These are phyloP conservation scores for Lenzites betulinus DNA, from an alignment of 768 basidiomycete species.

Conservation along the genomic window DNA sequence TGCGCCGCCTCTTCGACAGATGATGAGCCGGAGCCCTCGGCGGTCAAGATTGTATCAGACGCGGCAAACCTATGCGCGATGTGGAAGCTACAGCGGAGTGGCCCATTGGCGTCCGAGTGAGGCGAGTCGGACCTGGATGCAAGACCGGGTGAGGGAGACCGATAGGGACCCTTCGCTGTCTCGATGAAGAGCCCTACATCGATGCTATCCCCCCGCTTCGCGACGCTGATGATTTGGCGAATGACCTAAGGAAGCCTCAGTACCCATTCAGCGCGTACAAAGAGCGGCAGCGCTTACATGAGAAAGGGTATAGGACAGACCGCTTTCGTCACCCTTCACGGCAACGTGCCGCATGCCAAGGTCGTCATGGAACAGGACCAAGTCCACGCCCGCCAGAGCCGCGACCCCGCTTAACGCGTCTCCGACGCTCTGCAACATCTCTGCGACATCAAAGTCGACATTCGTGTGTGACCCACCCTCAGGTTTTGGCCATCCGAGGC, in stretches of 20 bases:
- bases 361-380: slow-evolving; percentile 90
- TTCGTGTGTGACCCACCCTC: slow-evolving; percentile 14
- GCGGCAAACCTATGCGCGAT: slow-evolving; percentile 50
- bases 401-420: slow-evolving; percentile 86
- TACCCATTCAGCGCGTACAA: slow-evolving; percentile 1
- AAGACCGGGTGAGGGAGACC: slow-evolving; percentile 5
- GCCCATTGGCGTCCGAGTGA: slow-evolving; percentile 34
- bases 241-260: slow-evolving; percentile 57
- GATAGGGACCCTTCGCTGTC: slow-evolving; percentile 24
- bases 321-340: slow-evolving; percentile 84
- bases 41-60: neutral
- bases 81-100: slow-evolving; percentile 59
- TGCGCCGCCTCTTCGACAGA: neutral
- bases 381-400: slow-evolving; percentile 81
- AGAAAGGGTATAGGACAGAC: slow-evolving; percentile 75
- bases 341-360: slow-evolving; percentile 84
- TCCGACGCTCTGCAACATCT: slow-evolving; percentile 85
- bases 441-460: slow-evolving; percentile 86
- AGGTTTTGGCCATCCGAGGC: neutral
- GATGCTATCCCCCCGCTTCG: slow-evolving; percentile 76
- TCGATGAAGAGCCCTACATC: slow-evolving; percentile 78
- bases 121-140: slow-evolving; percentile 19
- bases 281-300: slow-evolving; percentile 62
- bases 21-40: neutral
- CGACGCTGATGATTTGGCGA: slow-evolving; percentile 75